phyloP scores from a whole-genome alignment of 1,284 basidiomycete species.

The Fomitopsis pinicola region DNA sequence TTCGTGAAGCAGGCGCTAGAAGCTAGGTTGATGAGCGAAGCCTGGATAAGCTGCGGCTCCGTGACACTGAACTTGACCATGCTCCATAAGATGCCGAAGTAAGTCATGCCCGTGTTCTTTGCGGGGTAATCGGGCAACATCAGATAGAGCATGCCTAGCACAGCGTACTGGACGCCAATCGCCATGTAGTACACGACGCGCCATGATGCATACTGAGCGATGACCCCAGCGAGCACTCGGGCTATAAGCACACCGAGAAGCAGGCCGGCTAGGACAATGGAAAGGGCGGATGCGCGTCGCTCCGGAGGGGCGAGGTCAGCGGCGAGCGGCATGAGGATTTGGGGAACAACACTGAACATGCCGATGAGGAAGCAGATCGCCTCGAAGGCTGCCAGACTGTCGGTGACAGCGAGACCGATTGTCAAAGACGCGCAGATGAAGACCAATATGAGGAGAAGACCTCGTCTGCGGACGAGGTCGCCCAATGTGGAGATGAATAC shows the following conservation, averaged over 20 bases:
- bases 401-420: conserved; percentile 44
- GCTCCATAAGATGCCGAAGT: conserved; percentile 40
- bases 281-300: conserved; percentile 43
- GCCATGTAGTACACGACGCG: conserved; percentile 45
- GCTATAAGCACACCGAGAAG: conserved; percentile 47
- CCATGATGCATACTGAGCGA: conserved; percentile 43
- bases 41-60: conserved; percentile 49
- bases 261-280: conserved; percentile 46
- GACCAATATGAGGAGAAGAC: conserved; percentile 41
- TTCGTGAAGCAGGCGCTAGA: conserved; percentile 37
- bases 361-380: conserved; percentile 46
- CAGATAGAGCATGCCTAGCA: conserved; percentile 35
- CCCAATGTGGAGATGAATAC: conserved; percentile 49
- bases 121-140: conserved; percentile 49
- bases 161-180: conserved; percentile 35
- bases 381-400: conserved; percentile 39
- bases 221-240: conserved; percentile 43
- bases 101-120: conserved; percentile 38
- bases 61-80: conserved; percentile 45
- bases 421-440: conserved; percentile 34
- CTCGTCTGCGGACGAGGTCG: conserved; percentile 46
- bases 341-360: conserved; percentile 37
- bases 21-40: conserved; percentile 37
- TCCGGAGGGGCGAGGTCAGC: conserved; percentile 50
- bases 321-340: conserved; percentile 47